These are phyloP conservation scores for Apiospora rasikravindrae DNA, from an alignment of 2,329 filamentous ascomycete species.

Conservation along the genomic window DNA sequence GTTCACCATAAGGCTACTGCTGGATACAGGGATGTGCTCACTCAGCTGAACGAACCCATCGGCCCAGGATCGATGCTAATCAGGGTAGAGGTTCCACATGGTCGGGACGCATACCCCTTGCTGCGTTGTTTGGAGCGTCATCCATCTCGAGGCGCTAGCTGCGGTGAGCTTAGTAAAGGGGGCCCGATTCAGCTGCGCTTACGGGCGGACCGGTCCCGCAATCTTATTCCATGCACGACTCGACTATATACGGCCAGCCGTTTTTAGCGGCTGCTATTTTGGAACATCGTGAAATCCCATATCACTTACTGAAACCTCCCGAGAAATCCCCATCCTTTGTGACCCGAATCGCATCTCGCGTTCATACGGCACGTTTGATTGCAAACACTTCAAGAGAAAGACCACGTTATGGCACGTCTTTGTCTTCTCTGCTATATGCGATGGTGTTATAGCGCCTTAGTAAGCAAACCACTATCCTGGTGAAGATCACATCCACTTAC, in stretches of 20 bases:
- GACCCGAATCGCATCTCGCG: neutral
- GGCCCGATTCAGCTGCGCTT: neutral
- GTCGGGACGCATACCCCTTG: neutral
- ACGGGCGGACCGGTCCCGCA: conserved; percentile 13
- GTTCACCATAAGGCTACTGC: neutral
- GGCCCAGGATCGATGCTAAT: neutral
- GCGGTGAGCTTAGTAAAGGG: neutral
- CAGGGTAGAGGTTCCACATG: neutral
- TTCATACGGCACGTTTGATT: no score
- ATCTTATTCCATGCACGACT: neutral
- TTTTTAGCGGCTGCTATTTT: neutral
- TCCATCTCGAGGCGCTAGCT: neutral
- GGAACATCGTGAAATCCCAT: neutral
- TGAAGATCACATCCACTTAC: conserved; percentile 7
- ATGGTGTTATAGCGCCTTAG: neutral
- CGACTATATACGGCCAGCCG: neutral
- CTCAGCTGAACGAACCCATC: conserved; percentile 2
- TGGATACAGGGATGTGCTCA: neutral
- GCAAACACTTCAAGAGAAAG: neutral
- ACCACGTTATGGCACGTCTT: neutral
- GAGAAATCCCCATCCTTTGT: neutral
- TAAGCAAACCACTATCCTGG: neutral
- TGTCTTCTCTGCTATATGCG: neutral
- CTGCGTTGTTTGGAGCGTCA: neutral
- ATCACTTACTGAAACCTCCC: neutral